Evolutionary conservation across 2,329 filamentous ascomycete genomes (phyloP), one percentile per base, ranked within the genome.

Genomic region (Epichloe sp.): DNA sequence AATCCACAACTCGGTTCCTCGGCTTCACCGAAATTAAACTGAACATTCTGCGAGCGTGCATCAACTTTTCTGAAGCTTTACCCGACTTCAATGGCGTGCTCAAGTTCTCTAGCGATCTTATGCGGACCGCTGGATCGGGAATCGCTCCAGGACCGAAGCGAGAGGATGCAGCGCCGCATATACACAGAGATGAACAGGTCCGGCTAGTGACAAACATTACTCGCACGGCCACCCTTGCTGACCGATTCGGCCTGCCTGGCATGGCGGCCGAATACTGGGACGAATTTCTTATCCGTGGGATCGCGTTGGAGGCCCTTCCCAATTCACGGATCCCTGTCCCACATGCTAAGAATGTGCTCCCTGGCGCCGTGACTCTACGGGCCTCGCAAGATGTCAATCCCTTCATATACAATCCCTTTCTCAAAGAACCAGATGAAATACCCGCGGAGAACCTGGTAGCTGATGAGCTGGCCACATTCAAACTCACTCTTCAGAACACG

Each of bases 351-450:
- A 76, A 69, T 51, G 71, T 76, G 15, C 65, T 81, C 14, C 75
- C 77, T 0, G 76, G 75, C 8, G 71, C 71, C 3, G 68, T 70
- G 0, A 70, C 71, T 1, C 71, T 69, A 34, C 70, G 76, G 44
- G 71, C 74, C 14, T 80, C 78, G 3, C 77, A 80, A 57, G 78
- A 80, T 53, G 75, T 80, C 5, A 88, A 93, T 54, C 93, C 93
- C 0, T 95, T 98, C 59, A 86, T 98, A 52, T 95, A 97, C 63
- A 96, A 96, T 61, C 88, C 93, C 0, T 97, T 96, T 61, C 69
- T 89, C 19, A 88, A 89, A 65, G 76, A 76, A 49, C 68, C 75
- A 0, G 76, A 80, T 42, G 75, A 83, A 48, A 75, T 76, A 23
- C 72, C 75, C 2, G 71, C 78, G 12, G 82, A 89, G 53, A 77